Percentiles rank a stretch among this genome's conserved stretches.
phyloP scores from a whole-genome alignment of 2,329 filamentous ascomycete species.

The Phaeoacremonium minimum region DNA sequence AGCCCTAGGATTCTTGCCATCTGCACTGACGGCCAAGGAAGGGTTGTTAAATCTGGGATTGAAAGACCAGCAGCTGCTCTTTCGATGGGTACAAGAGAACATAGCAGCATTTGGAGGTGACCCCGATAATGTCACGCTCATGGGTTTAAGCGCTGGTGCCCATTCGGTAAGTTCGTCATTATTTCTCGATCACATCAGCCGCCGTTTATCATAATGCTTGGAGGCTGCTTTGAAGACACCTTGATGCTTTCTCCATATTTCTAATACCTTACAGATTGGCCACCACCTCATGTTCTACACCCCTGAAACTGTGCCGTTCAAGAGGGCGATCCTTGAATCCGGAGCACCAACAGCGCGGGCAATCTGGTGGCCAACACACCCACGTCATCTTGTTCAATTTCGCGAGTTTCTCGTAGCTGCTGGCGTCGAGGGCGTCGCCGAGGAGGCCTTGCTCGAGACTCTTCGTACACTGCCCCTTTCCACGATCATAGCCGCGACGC shows the following conservation, averaged over 20 bases:
- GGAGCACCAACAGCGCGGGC: constrained; percentile 52
- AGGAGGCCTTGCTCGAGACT: constrained; percentile 42
- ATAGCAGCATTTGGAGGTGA: constrained; percentile 59
- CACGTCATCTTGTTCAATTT: constrained; percentile 52
- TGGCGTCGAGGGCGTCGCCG: constrained; percentile 41
- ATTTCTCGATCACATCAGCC: constrained; percentile 8
- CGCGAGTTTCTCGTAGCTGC: constrained; percentile 48
- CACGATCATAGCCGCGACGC: constrained; percentile 33
- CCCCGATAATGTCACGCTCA: constrained; percentile 51
- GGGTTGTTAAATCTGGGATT: constrained; percentile 62
- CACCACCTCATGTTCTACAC: constrained; percentile 58
- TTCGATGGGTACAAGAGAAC: constrained; percentile 59
- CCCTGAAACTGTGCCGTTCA: constrained; percentile 38
- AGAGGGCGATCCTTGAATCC: constrained; percentile 52
- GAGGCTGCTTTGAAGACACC: too few relatives aligned
- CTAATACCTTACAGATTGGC: constrained; percentile 44
- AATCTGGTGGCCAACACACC: constrained; percentile 48
- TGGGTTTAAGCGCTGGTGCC: constrained; percentile 58
- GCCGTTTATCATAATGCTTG: too few relatives aligned
- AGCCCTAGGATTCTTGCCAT: constrained; percentile 65
- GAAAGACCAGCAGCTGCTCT: constrained; percentile 53
- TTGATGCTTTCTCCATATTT: too few relatives aligned
- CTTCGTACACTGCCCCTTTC: constrained; percentile 39
- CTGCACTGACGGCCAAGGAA: constrained; percentile 43
- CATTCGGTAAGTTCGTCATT: constrained; percentile 45